These are phyloP conservation scores for Chenopodium suecicum DNA, from an alignment of 148 eudicot species.

Conservation along the genomic window DNA sequence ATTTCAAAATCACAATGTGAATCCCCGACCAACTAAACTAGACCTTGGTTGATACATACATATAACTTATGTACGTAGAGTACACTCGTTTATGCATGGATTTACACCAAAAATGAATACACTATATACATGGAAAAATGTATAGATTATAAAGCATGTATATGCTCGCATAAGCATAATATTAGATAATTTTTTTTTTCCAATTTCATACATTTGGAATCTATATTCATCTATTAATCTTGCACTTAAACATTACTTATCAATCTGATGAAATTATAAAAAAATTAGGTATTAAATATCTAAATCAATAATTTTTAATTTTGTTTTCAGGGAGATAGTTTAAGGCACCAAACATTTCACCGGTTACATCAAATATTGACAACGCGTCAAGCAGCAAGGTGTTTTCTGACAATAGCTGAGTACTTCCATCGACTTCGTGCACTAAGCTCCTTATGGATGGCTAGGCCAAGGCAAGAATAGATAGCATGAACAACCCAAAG, in stretches of 20 bases:
- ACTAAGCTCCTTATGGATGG: slow-evolving; percentile 86
- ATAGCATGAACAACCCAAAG: background rate
- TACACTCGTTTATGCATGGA: background rate
- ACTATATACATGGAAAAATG: too few relatives aligned
- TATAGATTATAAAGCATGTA: too few relatives aligned
- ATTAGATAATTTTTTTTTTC: too few relatives aligned
- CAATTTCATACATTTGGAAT: too few relatives aligned
- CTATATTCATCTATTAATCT: background rate
- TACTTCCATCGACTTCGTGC: slow-evolving; percentile 93
- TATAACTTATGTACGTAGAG: background rate
- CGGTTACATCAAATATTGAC: slow-evolving; percentile 68
- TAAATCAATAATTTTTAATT: background rate
- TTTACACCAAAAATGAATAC: too few relatives aligned
- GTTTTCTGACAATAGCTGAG: slow-evolving; percentile 86
- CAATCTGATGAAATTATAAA: background rate
- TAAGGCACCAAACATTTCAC: slow-evolving; percentile 80
- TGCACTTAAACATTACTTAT: background rate
- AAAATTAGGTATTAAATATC: background rate
- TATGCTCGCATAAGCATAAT: too few relatives aligned
- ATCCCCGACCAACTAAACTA: too few relatives aligned
- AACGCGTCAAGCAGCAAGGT: slow-evolving; percentile 76
- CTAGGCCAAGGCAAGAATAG: slow-evolving; percentile 80
- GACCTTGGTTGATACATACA: too few relatives aligned
- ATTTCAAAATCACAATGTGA: too few relatives aligned
- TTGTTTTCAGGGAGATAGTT: slow-evolving; percentile 65